Evolutionary conservation across 495 filamentous ascomycete genomes (phyloP), one percentile per base, ranked within the genome.

Genomic region (Durotheca rogersii): DNA sequence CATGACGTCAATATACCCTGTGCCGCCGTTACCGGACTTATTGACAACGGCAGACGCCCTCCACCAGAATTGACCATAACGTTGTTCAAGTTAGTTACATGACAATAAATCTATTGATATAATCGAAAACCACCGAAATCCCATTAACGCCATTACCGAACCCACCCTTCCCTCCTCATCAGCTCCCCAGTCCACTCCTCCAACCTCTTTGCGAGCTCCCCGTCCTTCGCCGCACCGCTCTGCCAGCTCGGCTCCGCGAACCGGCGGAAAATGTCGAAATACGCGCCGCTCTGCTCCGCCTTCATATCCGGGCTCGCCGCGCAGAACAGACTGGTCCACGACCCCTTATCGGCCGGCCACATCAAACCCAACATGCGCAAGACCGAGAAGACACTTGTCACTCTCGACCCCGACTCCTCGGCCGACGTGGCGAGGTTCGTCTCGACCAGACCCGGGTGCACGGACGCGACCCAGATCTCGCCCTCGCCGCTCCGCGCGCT

Each of bases 361-460:
- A 62, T 34, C 12, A 65, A 31, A 16, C 66, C 64, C 21, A 70
- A 41, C 45, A 41, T 46, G 35, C 49, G 48, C 7, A 60, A 44
- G 10, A 54, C 27, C 25, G 43, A 56, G 50, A 67, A 60, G 27
- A 65, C 39, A 43, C 32, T 53, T 40, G 19, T 39, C 33, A 64
- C 36, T 1, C 31, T 27, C 4, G 53, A 59, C 9, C 47, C 43
- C 19, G 56, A 47, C 41, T 59, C 52, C 20, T n/a, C 14, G 7
- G 48, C 41, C 27, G 46, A n/a, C 18, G 35, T 57, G 15, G 42
- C 60, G 15, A 73, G 51, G 42, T 71, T 64, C 25, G 60, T 73
- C 32, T 70, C 57, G 0, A 73, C 68, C 7, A 69, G 1, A n/a
- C 75, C 72, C 5, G 72, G 73, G 62, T 76, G 72, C 30, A 76